Percentiles rank a stretch among this genome's conserved stretches.
Conservation (phyloP, 306 rosid genomes). For the Vigna angularis region DNA sequence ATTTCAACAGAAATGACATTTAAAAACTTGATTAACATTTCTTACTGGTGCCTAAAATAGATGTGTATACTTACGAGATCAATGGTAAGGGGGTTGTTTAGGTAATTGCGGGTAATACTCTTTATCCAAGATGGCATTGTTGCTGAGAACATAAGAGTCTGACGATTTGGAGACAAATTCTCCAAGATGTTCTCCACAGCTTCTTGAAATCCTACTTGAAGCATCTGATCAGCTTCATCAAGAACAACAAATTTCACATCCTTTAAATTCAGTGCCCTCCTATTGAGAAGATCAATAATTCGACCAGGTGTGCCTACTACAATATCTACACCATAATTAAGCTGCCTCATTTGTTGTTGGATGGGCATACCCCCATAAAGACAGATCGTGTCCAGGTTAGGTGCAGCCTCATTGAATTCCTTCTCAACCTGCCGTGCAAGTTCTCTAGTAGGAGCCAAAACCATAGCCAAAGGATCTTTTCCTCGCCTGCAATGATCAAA, state of each 20-base stretch:
- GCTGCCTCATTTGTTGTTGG: slow-evolving; percentile 84
- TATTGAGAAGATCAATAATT: slow-evolving; percentile 87
- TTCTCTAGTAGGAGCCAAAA: slow-evolving; percentile 96
- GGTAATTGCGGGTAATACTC: slow-evolving; percentile 77
- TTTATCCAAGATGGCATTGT: slow-evolving; percentile 97
- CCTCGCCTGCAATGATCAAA: slow-evolving; percentile 62
- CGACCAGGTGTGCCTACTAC: slow-evolving; percentile 99
- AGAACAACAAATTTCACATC: slow-evolving; percentile 86
- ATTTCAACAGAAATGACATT: slow-evolving; percentile 1
- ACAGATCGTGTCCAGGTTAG: slow-evolving; percentile 86
- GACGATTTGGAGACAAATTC: slow-evolving; percentile 77
- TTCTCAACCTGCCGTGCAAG: slow-evolving; percentile 92
- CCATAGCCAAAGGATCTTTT: slow-evolving; percentile 88
- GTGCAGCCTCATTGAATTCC: slow-evolving; percentile 83
- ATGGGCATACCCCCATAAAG: slow-evolving; percentile 97
- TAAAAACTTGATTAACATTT: slow-evolving; percentile 22
- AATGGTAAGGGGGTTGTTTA: slow-evolving; percentile 70
- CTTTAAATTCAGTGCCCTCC: slow-evolving; percentile 77
- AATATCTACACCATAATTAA: slow-evolving; percentile 87
- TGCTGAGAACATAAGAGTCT: slow-evolving; percentile 96
- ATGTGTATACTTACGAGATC: slow-evolving; percentile 83
- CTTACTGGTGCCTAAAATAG: slow-evolving; percentile 21
- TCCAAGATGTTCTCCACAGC: slow-evolving; percentile 90
- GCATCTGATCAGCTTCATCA: slow-evolving; percentile 99
- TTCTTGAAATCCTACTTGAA: slow-evolving; percentile 98